A percentile compares a stretch with the other conserved stretches of the same genome.
Conservation (phyloP, 2,329 filamentous ascomycete genomes). For the Bipolaris oryzae region DNA sequence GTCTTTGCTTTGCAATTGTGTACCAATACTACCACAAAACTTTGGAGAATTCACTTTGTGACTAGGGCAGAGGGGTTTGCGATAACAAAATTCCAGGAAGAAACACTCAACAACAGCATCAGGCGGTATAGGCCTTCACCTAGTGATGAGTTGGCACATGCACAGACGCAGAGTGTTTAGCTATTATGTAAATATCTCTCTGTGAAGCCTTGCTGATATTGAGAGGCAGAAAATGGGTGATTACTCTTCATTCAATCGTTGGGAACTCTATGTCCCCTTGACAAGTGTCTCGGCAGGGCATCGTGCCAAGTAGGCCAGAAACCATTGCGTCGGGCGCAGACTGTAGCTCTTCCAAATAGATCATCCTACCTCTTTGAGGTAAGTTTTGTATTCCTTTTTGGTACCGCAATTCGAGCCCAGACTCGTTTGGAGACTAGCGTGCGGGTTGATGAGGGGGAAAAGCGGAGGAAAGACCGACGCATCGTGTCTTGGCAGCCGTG, state of each 20-base stretch:
- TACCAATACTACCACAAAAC: background rate
- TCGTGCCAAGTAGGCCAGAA: background rate
- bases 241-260: background rate
- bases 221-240: background rate
- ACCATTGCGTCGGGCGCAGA: background rate
- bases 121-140: background rate
- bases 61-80: background rate
- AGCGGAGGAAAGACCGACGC: constrained; percentile 7
- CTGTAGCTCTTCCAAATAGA: background rate
- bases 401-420: background rate
- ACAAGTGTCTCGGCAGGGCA: background rate
- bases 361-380: background rate
- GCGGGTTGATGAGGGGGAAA: background rate
- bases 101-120: background rate
- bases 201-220: background rate
- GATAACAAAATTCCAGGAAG: background rate
- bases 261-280: background rate
- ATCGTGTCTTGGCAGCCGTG: constrained; percentile 9
- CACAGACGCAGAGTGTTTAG: too few species aligned
- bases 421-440: background rate
- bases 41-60: background rate
- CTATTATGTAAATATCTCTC: background rate
- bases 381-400: background rate
- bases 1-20: background rate
- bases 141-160: background rate